Conservation (phyloP, 2,329 filamentous ascomycete species). For the Ophiostoma piceae region DNA sequence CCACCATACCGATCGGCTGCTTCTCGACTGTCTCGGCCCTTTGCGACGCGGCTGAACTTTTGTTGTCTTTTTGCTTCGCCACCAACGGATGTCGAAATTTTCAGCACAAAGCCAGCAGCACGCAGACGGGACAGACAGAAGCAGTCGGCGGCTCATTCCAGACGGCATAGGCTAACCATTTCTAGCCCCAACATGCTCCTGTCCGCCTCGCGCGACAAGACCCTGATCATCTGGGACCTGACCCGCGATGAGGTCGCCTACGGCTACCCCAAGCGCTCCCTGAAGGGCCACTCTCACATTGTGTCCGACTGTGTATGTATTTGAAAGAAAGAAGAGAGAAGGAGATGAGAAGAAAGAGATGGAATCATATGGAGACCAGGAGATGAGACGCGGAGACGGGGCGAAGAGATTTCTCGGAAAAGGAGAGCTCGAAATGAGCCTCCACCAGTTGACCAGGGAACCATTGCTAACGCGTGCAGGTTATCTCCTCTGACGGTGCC, state of each 20-base stretch:
- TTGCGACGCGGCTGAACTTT: neutral
- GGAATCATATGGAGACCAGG: neutral
- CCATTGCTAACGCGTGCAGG: constrained; percentile 45
- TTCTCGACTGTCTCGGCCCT: neutral
- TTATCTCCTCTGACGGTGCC: constrained; percentile 98
- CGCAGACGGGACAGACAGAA: neutral
- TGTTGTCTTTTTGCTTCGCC: neutral
- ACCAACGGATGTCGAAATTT: neutral
- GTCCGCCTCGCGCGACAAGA: constrained; percentile 95
- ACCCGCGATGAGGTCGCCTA: constrained; percentile 97
- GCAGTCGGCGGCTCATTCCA: constrained; percentile 14
- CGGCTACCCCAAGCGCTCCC: constrained; percentile 98
- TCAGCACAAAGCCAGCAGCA: neutral
- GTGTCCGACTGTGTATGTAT: constrained; percentile 97
- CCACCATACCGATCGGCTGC: neutral
- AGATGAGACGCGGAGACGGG: neutral
- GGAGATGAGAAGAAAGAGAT: neutral
- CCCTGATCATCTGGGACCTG: constrained; percentile 99
- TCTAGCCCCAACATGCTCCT: constrained; percentile 97
- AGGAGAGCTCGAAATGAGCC: neutral
- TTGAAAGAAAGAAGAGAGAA: neutral
- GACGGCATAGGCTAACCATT: constrained; percentile 29
- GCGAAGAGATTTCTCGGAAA: neutral
- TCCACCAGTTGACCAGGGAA: constrained; percentile 25
- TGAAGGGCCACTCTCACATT: constrained; percentile 99